Percentiles rank a stretch among this genome's conserved stretches.
Evolutionary conservation across 139 green algal genomes (phyloP).

Genomic region (Coccomyxa sp.): DNA sequence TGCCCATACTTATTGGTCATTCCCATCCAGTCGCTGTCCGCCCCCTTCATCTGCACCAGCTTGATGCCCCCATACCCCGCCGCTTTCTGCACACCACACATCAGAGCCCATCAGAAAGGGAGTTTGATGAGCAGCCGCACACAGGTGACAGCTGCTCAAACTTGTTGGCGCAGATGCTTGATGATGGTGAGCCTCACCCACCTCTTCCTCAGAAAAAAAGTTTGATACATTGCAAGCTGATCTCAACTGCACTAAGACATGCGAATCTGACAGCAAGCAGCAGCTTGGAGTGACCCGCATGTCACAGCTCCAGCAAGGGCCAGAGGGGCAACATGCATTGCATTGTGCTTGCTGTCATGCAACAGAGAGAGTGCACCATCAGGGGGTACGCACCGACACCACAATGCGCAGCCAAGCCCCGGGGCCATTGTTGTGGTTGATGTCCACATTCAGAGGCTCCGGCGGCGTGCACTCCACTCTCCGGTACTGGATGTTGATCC

Average conservation of each 20-base stretch:
- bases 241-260: no score
- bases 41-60: slow-evolving; percentile 26
- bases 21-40: slow-evolving; percentile 21
- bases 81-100: slow-evolving; percentile 15
- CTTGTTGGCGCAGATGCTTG: neutral
- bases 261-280: no score
- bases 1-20: slow-evolving; percentile 41
- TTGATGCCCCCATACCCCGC: slow-evolving; percentile 28
- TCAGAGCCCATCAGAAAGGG: neutral
- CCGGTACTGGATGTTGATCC: slow-evolving; percentile 33
- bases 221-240: no score
- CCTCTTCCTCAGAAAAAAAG: no score
- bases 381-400: slow-evolving; percentile 1
- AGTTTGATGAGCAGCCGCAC: neutral
- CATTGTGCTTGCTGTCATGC: no score
- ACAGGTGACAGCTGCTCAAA: neutral
- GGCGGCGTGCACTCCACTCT: slow-evolving; percentile 36
- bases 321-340: no score
- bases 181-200: neutral
- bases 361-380: neutral
- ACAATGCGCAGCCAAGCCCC: slow-evolving; percentile 37
- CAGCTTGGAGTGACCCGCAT: no score
- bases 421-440: slow-evolving; percentile 27
- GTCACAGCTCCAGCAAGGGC: no score
- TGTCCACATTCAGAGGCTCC: slow-evolving; percentile 20